Conservation (phyloP, 352 stramenopile genomes). For the Aphanomyces euteiches region DNA sequence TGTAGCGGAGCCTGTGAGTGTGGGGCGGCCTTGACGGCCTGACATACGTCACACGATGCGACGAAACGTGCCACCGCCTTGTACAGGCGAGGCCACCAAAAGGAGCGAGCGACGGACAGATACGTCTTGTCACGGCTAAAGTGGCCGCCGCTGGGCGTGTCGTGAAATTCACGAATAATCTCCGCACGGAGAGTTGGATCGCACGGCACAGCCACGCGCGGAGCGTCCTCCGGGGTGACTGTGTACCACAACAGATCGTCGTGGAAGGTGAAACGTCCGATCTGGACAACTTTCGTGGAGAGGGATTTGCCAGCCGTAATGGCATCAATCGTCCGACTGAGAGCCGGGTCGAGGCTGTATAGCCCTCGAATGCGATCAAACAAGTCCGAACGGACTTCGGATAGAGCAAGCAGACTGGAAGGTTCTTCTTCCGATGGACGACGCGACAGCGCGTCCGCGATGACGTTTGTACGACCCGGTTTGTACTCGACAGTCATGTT, state of each 20-base stretch:
- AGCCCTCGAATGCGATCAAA: background rate
- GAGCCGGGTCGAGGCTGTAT: background rate
- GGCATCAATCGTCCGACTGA: background rate
- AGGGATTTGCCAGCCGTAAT: background rate
- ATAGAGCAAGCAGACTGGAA: too few relatives aligned
- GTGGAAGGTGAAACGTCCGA: background rate
- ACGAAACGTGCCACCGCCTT: constrained; percentile 23
- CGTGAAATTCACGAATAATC: constrained; percentile 33
- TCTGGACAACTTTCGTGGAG: too few relatives aligned
- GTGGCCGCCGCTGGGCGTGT: constrained; percentile 29
- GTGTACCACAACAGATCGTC: background rate
- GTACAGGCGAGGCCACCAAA: constrained; percentile 37
- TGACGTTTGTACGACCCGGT: constrained; percentile 30
- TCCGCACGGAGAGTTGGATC: background rate
- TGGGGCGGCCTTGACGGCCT: background rate
- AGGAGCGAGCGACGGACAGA: constrained; percentile 27
- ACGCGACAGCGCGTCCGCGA: constrained; percentile 35
- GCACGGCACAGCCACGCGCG: background rate
- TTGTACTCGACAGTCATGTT: constrained; percentile 38
- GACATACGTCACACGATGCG: constrained; percentile 17
- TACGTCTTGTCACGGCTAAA: constrained; percentile 37
- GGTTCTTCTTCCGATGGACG: too few relatives aligned
- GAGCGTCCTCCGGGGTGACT: background rate
- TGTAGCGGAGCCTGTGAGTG: constrained; percentile 22
- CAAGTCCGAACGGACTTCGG: background rate